These are phyloP conservation scores for Pleurostoma richardsiae DNA, from an alignment of 2,329 filamentous ascomycete genomes.

Conservation along the genomic window DNA sequence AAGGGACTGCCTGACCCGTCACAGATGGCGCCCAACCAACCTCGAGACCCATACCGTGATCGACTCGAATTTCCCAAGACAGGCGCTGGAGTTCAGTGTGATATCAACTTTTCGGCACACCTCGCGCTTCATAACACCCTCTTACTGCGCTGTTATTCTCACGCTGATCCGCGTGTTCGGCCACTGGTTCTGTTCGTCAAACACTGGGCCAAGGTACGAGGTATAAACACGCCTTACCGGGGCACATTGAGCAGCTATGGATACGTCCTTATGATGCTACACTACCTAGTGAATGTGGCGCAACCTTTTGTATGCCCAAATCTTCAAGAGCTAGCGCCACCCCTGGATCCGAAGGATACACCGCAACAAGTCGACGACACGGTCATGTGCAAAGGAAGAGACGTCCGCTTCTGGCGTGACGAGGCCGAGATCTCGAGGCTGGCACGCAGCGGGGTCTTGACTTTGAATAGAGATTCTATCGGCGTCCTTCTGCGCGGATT, in stretches of 20 bases:
- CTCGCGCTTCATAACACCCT: slow-evolving; percentile 80
- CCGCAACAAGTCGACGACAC: slow-evolving; percentile 30
- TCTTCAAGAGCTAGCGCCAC: slow-evolving; percentile 57
- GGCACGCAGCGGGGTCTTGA: slow-evolving; percentile 54
- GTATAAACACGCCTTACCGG: slow-evolving; percentile 81
- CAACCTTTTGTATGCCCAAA: slow-evolving; percentile 81
- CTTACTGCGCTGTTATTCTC: slow-evolving; percentile 77
- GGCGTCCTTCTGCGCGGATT: slow-evolving; percentile 75
- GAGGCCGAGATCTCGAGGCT: slow-evolving; percentile 63
- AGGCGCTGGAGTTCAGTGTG: slow-evolving; percentile 78
- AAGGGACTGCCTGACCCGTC: slow-evolving; percentile 42
- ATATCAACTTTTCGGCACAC: slow-evolving; percentile 87
- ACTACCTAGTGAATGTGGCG: slow-evolving; percentile 81
- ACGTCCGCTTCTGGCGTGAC: slow-evolving; percentile 74
- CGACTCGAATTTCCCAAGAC: slow-evolving; percentile 72
- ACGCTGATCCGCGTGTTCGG: slow-evolving; percentile 71
- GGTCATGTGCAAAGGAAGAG: slow-evolving; percentile 54
- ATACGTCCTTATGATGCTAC: slow-evolving; percentile 86
- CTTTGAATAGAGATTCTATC: slow-evolving; percentile 63
- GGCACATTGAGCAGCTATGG: slow-evolving; percentile 87
- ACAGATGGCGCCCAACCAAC: slow-evolving; percentile 43
- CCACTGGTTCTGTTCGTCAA: slow-evolving; percentile 83
- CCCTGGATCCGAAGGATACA: slow-evolving; percentile 31
- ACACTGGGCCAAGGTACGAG: slow-evolving; percentile 80
- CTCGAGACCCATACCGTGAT: slow-evolving; percentile 49